Evolutionary conservation across 1,284 basidiomycete species (phyloP).

Genomic region (Apiotrichum montevideense): DNA sequence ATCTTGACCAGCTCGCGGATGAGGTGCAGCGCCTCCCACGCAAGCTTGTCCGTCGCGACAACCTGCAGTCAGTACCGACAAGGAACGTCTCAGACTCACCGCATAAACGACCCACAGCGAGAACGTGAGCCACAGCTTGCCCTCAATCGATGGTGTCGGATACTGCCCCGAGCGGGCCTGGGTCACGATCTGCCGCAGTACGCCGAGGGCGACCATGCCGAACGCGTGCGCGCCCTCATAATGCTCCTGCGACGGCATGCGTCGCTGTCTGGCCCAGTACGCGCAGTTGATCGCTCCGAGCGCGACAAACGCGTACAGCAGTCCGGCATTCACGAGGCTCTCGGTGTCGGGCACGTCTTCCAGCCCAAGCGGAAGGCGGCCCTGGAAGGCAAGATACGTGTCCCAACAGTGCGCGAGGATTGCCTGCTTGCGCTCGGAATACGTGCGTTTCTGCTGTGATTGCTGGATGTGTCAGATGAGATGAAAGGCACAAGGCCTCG

Average conservation of each 20-base stretch:
- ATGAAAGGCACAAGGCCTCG: too few species aligned
- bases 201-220: not conserved
- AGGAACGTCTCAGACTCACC: not conserved
- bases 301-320: slow-evolving; percentile 9
- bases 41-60: not conserved
- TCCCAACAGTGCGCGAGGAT: slow-evolving; percentile 13
- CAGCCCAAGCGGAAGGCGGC: slow-evolving; percentile 1
- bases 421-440: slow-evolving; percentile 5
- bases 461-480: not conserved
- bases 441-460: slow-evolving; percentile 9
- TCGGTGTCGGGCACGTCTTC: not conserved
- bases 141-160: not conserved
- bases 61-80: not conserved
- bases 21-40: not conserved
- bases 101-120: slow-evolving; percentile 2
- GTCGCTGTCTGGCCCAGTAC: slow-evolving; percentile 9
- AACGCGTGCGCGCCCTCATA: slow-evolving; percentile 1
- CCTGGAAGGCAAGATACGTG: slow-evolving; percentile 10
- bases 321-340: slow-evolving; percentile 4
- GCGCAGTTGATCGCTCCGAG: slow-evolving; percentile 9
- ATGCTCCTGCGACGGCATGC: slow-evolving; percentile 5
- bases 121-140: slow-evolving; percentile 3
- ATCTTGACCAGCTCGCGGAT: not conserved
- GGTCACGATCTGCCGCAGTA: not conserved
- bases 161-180: not conserved